Evolutionary conservation across 2,329 filamentous ascomycete genomes (phyloP).

Genomic region (Phoma sp.): DNA sequence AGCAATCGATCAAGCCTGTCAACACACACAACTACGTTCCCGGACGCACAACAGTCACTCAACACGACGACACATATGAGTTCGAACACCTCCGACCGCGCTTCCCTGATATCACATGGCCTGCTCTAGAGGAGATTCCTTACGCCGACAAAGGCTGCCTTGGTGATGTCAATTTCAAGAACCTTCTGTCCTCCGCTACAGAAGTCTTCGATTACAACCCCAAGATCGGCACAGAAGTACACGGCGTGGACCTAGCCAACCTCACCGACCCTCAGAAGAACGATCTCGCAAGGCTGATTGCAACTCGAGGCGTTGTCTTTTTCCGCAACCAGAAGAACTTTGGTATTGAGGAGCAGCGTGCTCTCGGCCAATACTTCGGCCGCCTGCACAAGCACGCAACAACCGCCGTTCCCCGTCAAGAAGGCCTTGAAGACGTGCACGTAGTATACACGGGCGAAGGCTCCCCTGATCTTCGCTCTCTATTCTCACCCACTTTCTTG

Average conservation of each 20-base stretch:
- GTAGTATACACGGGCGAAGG: conserved; percentile 63
- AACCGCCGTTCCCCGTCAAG: conserved; percentile 57
- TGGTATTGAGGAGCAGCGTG: conserved; percentile 60
- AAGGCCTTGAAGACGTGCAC: conserved; percentile 62
- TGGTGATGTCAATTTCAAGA: conserved; percentile 61
- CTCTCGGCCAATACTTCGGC: conserved; percentile 61
- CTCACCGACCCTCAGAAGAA: conserved; percentile 61
- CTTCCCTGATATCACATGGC: conserved; percentile 62
- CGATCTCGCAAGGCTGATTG: conserved; percentile 61
- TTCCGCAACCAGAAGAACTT: conserved; percentile 63
- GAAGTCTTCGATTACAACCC: conserved; percentile 64
- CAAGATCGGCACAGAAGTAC: conserved; percentile 62
- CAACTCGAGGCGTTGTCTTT: conserved; percentile 63
- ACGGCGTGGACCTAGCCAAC: conserved; percentile 58
- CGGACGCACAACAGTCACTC: conserved; percentile 54
- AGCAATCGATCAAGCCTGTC: conserved; percentile 24
- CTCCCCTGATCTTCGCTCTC: conserved; percentile 59
- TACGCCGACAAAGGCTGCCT: conserved; percentile 62
- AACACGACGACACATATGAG: conserved; percentile 56
- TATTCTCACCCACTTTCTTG: conserved; percentile 62
- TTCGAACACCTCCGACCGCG: conserved; percentile 60
- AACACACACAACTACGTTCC: conserved; percentile 53
- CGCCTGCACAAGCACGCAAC: conserved; percentile 63
- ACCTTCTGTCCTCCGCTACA: conserved; percentile 59
- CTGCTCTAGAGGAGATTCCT: conserved; percentile 54